Conservation (phyloP, 495 filamentous ascomycete species). For the Tuber brumale region DNA sequence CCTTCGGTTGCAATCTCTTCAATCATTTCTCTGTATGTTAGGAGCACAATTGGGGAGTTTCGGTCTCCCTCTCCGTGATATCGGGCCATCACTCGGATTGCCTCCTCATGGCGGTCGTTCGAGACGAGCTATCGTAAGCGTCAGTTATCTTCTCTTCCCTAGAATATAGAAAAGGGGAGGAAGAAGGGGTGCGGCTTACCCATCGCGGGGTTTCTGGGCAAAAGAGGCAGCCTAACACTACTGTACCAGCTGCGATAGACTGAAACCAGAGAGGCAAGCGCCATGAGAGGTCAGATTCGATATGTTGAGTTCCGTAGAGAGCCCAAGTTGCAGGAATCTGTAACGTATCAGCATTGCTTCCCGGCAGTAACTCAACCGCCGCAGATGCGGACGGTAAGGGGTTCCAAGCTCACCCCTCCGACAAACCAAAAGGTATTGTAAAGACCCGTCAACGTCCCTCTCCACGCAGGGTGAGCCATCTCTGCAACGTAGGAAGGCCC, state of each 20-base stretch:
- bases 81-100: constrained; percentile 51
- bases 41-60: constrained; percentile 52
- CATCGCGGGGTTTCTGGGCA: constrained; percentile 42
- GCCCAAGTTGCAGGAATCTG: constrained; percentile 41
- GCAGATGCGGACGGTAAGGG: not conserved
- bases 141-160: not conserved
- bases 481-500: constrained; percentile 69
- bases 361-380: too few relatives aligned
- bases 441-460: constrained; percentile 60
- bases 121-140: constrained; percentile 38
- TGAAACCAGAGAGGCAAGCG: constrained; percentile 56
- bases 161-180: not conserved
- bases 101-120: constrained; percentile 52
- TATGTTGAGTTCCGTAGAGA: constrained; percentile 35
- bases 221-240: constrained; percentile 39
- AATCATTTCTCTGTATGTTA: constrained; percentile 56
- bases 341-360: constrained; percentile 3
- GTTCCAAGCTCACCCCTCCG: constrained; percentile 26
- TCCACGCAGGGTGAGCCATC: constrained; percentile 64
- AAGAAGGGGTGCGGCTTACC: constrained; percentile 26
- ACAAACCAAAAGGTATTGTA: constrained; percentile 53
- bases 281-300: constrained; percentile 47
- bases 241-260: constrained; percentile 46
- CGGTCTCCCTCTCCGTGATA: constrained; percentile 56
- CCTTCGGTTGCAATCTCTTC: constrained; percentile 55